Conservation (phyloP, 768 basidiomycete species). For the Antrodiella citrinella region DNA sequence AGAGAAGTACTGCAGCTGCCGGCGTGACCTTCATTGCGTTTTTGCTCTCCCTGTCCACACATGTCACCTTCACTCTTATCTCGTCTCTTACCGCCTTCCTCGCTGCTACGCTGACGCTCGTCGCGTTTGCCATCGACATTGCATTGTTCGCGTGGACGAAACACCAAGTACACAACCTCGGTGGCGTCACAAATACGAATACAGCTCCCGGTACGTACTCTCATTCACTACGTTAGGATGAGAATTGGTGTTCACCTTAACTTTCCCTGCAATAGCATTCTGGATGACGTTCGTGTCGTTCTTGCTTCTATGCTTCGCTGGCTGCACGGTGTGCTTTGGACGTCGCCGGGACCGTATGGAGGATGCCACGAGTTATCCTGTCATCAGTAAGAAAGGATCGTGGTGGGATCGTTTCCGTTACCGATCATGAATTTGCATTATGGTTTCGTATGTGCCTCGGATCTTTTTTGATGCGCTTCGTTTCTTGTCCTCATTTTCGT, state of each 20-base stretch:
- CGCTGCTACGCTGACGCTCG: conserved; percentile 57
- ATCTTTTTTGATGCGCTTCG: no score
- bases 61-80: conserved; percentile 35
- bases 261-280: conserved; percentile 42
- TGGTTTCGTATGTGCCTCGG: no score
- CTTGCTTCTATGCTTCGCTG: conserved; percentile 55
- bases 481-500: no score
- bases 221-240: not conserved
- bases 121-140: conserved; percentile 73
- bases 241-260: conserved; percentile 1
- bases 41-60: conserved; percentile 51
- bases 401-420: conserved; percentile 27
- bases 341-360: conserved; percentile 48
- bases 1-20: conserved; percentile 24
- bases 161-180: conserved; percentile 46
- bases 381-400: conserved; percentile 19
- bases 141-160: conserved; percentile 59
- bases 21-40: conserved; percentile 59
- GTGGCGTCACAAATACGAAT: conserved; percentile 37
- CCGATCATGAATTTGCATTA: no score
- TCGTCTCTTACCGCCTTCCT: conserved; percentile 52
- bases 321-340: conserved; percentile 65
- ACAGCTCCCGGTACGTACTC: conserved; percentile 52
- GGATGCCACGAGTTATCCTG: conserved; percentile 22
- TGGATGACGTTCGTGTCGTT: conserved; percentile 69